Evolutionary conservation across 768 basidiomycete genomes (phyloP).

Genomic region (Coprinellus aureogranulatus): DNA sequence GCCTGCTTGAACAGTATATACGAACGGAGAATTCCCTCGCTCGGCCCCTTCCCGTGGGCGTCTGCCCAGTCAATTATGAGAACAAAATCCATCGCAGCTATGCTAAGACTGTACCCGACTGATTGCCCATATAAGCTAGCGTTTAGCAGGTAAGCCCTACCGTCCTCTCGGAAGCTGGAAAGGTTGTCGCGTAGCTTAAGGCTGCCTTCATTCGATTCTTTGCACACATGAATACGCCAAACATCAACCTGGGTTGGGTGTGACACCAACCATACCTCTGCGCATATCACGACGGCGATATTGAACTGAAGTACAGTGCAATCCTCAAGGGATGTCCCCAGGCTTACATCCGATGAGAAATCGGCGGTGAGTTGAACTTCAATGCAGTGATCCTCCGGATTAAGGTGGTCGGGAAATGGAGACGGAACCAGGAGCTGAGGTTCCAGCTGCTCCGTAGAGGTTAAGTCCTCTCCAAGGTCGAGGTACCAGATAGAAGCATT

Average conservation of each 20-base stretch:
- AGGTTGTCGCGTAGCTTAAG: background rate
- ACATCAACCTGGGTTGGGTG: too few species aligned
- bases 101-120: background rate
- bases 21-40: too few species aligned
- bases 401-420: constrained; percentile 16
- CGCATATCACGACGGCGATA: background rate
- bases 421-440: constrained; percentile 58
- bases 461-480: background rate
- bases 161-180: background rate
- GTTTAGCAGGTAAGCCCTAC: too few species aligned
- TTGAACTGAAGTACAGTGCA: background rate
- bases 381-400: background rate
- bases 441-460: constrained; percentile 54
- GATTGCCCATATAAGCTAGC: background rate
- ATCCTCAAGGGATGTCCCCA: too few species aligned
- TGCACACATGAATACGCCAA: too few species aligned
- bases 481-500: background rate
- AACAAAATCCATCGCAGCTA: too few species aligned
- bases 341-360: background rate
- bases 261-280: too few species aligned
- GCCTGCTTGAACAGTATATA: too few species aligned
- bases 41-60: too few species aligned
- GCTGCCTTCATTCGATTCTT: background rate
- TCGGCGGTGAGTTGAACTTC: background rate
- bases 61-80: too few species aligned